phyloP scores from a whole-genome alignment of 2,329 filamentous ascomycete species.

The Bertia moriformis region DNA sequence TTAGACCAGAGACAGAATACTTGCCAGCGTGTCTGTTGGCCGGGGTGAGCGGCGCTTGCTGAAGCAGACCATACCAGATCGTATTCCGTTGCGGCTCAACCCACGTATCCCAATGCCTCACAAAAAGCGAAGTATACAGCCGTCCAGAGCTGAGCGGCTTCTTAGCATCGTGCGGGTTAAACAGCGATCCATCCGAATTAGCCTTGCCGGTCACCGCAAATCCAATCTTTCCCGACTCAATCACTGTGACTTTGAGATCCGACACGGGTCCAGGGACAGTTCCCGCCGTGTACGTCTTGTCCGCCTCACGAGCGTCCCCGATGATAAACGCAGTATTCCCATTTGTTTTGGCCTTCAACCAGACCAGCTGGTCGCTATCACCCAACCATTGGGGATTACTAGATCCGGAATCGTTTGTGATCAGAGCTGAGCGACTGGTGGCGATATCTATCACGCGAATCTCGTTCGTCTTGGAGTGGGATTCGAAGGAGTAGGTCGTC shows the following conservation, averaged over 20 bases:
- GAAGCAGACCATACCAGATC: slow-evolving; percentile 30
- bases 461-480: slow-evolving; percentile 26
- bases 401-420: slow-evolving; percentile 25
- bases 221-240: slow-evolving; percentile 23
- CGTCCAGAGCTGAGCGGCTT: slow-evolving; percentile 26
- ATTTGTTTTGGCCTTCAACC: slow-evolving; percentile 25
- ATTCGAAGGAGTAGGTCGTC: slow-evolving; percentile 31
- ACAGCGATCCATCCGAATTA: slow-evolving; percentile 27
- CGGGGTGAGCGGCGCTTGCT: slow-evolving; percentile 16
- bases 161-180: slow-evolving; percentile 29
- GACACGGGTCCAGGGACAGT: slow-evolving; percentile 26
- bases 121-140: slow-evolving; percentile 32
- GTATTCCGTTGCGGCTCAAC: slow-evolving; percentile 29
- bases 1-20: slow-evolving; percentile 20
- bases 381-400: slow-evolving; percentile 29
- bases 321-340: slow-evolving; percentile 28
- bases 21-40: slow-evolving; percentile 18
- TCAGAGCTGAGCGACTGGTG: slow-evolving; percentile 19
- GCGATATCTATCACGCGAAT: slow-evolving; percentile 26
- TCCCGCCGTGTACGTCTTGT: slow-evolving; percentile 24
- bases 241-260: slow-evolving; percentile 24
- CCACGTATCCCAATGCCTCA: slow-evolving; percentile 36
- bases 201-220: slow-evolving; percentile 29
- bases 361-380: slow-evolving; percentile 23
- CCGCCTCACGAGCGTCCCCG: slow-evolving; percentile 20